Conservation (phyloP, 371 early-diverging fungal species). For the Saksenaea vasiformis region DNA sequence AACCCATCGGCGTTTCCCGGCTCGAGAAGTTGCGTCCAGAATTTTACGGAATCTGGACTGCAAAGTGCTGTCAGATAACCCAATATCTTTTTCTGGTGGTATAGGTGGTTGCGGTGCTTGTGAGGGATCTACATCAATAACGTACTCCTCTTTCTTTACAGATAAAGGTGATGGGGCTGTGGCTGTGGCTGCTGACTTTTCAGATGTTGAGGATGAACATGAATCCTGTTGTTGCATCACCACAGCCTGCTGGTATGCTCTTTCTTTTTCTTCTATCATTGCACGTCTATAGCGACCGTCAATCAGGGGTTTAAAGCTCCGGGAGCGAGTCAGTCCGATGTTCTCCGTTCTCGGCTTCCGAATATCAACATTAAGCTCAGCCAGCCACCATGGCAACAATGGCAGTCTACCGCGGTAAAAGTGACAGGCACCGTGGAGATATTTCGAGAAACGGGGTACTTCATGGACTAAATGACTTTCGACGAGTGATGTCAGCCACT, state of each 20-base stretch:
- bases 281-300: slow-evolving; percentile 48
- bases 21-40: neutral
- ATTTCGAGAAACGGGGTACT: slow-evolving; percentile 98
- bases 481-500: slow-evolving; percentile 92
- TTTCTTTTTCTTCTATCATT: slow-evolving; percentile 37
- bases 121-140: neutral
- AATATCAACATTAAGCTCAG: slow-evolving; percentile 93
- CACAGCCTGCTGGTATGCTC: slow-evolving; percentile 16
- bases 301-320: slow-evolving; percentile 49
- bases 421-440: slow-evolving; percentile 94
- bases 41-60: neutral
- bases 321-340: slow-evolving; percentile 52
- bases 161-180: neutral
- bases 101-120: neutral
- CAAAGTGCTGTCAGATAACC: neutral
- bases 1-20: neutral
- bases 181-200: neutral
- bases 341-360: slow-evolving; percentile 65
- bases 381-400: slow-evolving; percentile 97
- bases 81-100: neutral
- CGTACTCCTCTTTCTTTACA: neutral
- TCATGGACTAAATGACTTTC: slow-evolving; percentile 92
- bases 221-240: slow-evolving; percentile 1
- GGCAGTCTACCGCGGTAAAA: slow-evolving; percentile 85
- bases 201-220: neutral